phyloP scores from a whole-genome alignment of 2,329 filamentous ascomycete species.

The Trichoderma arundinaceum region DNA sequence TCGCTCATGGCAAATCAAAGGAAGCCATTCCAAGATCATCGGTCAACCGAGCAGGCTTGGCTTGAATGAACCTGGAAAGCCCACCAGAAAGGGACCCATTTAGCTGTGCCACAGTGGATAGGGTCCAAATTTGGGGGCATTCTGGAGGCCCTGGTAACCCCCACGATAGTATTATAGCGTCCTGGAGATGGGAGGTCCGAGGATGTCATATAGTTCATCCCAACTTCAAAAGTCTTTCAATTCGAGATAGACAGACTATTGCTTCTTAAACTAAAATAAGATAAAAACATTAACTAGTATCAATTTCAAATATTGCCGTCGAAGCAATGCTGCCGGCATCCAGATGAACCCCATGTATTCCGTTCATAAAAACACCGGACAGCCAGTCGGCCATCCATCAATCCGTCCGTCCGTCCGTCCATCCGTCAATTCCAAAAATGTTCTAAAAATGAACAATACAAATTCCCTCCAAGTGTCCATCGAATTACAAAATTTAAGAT shows the following conservation, averaged over 20 bases:
- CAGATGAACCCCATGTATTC: conserved; percentile 9
- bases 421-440: conserved; percentile 6
- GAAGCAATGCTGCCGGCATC: conserved; percentile 16
- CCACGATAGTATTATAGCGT: conserved; percentile 11
- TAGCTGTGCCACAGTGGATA: conserved; percentile 22
- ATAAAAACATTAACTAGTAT: conserved; percentile 11
- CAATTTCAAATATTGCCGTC: conserved; percentile 15
- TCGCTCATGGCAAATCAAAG: no score
- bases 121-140: conserved; percentile 1
- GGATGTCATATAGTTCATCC: neutral
- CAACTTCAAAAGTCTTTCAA: neutral
- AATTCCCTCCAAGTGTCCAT: conserved; percentile 12
- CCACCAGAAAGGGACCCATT: neutral
- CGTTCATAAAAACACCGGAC: conserved; percentile 4
- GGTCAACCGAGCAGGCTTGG: neutral
- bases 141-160: neutral
- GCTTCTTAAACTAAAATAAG: neutral
- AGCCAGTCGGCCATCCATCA: conserved; percentile 2
- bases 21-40: no score
- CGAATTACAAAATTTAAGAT: neutral
- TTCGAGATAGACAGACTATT: neutral
- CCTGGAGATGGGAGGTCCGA: neutral
- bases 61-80: neutral
- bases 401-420: neutral
- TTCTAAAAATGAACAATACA: conserved; percentile 10